These are phyloP conservation scores for Aphanomyces astaci DNA, from an alignment of 352 stramenopile genomes.

Conservation along the genomic window DNA sequence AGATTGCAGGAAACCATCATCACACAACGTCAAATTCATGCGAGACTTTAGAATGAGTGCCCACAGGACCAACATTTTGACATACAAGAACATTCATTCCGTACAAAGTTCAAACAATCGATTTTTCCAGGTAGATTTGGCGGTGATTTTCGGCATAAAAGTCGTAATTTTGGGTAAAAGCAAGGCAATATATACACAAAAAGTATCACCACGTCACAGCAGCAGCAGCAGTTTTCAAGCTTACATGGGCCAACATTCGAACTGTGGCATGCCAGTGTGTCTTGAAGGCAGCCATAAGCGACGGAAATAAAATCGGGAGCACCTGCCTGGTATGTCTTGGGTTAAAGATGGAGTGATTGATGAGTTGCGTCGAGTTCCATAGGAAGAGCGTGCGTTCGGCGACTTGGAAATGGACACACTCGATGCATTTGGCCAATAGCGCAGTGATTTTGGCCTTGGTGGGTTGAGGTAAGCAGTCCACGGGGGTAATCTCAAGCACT, in stretches of 20 bases:
- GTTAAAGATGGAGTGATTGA: slow-evolving; percentile 18
- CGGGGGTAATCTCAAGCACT: background rate
- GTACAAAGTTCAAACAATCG: too few species aligned
- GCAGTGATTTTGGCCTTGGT: background rate
- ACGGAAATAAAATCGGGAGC: slow-evolving; percentile 13
- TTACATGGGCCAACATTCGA: slow-evolving; percentile 7
- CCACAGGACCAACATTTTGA: too few species aligned
- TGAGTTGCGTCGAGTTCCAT: slow-evolving; percentile 4
- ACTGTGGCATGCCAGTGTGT: slow-evolving; percentile 8
- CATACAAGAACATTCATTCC: too few species aligned
- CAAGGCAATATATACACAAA: too few species aligned
- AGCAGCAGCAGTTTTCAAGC: too few species aligned
- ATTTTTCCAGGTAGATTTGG: too few species aligned
- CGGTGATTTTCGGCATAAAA: too few species aligned
- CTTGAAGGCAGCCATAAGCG: slow-evolving; percentile 15
- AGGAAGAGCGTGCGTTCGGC: slow-evolving; percentile 13
- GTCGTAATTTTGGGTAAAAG: too few species aligned
- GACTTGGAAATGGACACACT: slow-evolving; percentile 11
- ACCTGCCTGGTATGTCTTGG: background rate
- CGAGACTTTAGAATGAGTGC: too few species aligned
- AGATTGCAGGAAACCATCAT: too few species aligned
- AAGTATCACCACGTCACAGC: too few species aligned
- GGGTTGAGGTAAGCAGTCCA: background rate
- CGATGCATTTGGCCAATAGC: slow-evolving; percentile 1
- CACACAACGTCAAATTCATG: too few species aligned